These are phyloP conservation scores for Drechslerella dactyloides DNA, from an alignment of 2,329 filamentous ascomycete species.

Conservation along the genomic window DNA sequence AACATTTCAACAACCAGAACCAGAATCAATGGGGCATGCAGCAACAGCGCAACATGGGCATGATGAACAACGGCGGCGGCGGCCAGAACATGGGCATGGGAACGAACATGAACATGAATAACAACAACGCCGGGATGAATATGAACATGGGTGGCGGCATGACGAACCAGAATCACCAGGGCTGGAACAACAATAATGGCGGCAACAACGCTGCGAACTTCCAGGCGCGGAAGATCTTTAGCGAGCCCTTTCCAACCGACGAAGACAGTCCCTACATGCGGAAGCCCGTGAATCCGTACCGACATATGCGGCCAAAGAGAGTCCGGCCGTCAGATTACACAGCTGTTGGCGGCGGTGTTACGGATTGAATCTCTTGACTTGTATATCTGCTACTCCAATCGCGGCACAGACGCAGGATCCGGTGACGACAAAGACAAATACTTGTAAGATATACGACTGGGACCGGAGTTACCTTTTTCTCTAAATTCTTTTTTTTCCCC, in stretches of 20 bases:
- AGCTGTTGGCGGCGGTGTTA: slow-evolving; percentile 52
- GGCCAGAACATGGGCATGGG: slow-evolving; percentile 49
- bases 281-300: slow-evolving; percentile 92
- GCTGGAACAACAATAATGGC: slow-evolving; percentile 13
- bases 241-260: slow-evolving; percentile 66
- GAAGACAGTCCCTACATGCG: slow-evolving; percentile 94
- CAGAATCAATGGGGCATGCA: slow-evolving; percentile 57
- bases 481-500: slow-evolving; percentile 2
- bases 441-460: background rate
- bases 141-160: slow-evolving; percentile 21
- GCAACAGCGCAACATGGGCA: slow-evolving; percentile 27
- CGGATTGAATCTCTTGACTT: slow-evolving; percentile 32
- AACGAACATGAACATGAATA: slow-evolving; percentile 24
- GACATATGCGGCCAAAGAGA: slow-evolving; percentile 79
- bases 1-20: slow-evolving; percentile 55
- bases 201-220: slow-evolving; percentile 57
- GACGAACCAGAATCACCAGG: slow-evolving; percentile 9
- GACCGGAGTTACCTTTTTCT: slow-evolving; percentile 11
- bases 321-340: slow-evolving; percentile 81
- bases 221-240: slow-evolving; percentile 65
- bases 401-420: background rate
- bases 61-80: slow-evolving; percentile 3
- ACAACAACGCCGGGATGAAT: slow-evolving; percentile 42
- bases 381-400: background rate
- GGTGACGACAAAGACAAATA: background rate